Evolutionary conservation across 139 green algal species (phyloP), one percentile per base, ranked within the genome.

Genomic region (Zygnema cylindricum): DNA sequence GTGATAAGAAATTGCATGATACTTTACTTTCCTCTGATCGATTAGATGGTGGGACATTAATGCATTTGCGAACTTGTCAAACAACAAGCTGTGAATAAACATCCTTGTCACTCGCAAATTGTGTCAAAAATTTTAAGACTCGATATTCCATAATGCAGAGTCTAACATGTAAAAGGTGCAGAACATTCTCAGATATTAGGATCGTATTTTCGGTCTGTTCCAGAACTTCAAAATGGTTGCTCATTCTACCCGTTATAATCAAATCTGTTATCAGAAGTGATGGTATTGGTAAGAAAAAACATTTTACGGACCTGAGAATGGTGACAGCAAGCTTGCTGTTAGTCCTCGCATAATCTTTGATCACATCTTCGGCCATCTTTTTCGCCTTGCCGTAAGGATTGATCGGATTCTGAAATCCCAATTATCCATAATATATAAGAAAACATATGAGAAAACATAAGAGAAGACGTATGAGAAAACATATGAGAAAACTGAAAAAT

Each of bases 381-480:
- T 96, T 96, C 16, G 93, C 78, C 79, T 94, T 92, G 57, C 95
- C 93, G 88, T 96, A 96, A 42, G 94, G 94, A 76, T 94, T 95
- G 86, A 94, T 96, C 40, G 95, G 95, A 43, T 32, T 40, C 87
- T 91, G 39, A n/a, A n/a, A n/a, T n/a, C n/a, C n/a, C n/a, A n/a
- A n/a, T n/a, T n/a, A n/a, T n/a, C n/a, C n/a, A n/a, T n/a, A n/a
- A n/a, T n/a, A n/a, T n/a, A n/a, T n/a, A n/a, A n/a, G n/a, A n/a
- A 73, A 30, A 30, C 30, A 30, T 30, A 73, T 25, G 57, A 30
- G 57, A 25, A 73, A 30, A 30, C 25, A 30, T 30, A 73, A 30
- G 57, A 30, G 57, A 25, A 73, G 57, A 30, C 25, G 57, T 30
- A 73, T 25, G 57, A 30, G 57, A 25, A 73, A 30, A 73, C 30